Conservation (phyloP, 768 basidiomycete genomes). For the Psilocybe tampanensis region DNA sequence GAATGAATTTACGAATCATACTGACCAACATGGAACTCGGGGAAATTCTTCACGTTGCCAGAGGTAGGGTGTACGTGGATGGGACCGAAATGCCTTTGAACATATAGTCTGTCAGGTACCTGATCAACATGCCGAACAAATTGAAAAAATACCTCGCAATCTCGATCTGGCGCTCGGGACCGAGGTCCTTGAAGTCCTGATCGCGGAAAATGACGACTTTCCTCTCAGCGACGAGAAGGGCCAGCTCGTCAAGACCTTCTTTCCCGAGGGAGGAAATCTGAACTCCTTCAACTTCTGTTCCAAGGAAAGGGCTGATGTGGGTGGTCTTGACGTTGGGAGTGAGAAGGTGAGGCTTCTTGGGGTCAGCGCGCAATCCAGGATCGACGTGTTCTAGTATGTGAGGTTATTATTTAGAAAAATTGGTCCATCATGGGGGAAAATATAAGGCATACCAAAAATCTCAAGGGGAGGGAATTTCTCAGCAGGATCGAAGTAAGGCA, state of each 20-base stretch:
- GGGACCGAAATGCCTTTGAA: constrained; percentile 43
- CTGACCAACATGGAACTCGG: constrained; percentile 61
- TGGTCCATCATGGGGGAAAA: neutral
- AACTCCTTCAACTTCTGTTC: constrained; percentile 51
- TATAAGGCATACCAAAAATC: constrained; percentile 39
- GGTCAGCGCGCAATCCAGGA: constrained; percentile 49
- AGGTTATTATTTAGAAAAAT: constrained; percentile 1
- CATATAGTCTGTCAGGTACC: neutral
- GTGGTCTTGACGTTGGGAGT: constrained; percentile 35
- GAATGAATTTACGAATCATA: neutral
- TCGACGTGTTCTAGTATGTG: constrained; percentile 41
- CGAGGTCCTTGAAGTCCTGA: constrained; percentile 64
- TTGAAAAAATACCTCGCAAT: constrained; percentile 38
- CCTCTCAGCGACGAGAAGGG: constrained; percentile 51
- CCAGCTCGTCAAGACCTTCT: constrained; percentile 57
- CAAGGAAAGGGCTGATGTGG: constrained; percentile 52
- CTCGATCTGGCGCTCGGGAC: constrained; percentile 53
- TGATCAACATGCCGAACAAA: neutral
- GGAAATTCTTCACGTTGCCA: constrained; percentile 55
- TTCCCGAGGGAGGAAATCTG: constrained; percentile 54
- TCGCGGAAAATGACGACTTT: constrained; percentile 59
- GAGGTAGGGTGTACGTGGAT: constrained; percentile 50
- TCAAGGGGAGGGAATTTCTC: constrained; percentile 55
- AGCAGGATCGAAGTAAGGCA: constrained; percentile 43
- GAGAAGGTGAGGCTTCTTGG: constrained; percentile 52